phyloP scores from a whole-genome alignment of 2,329 filamentous ascomycete genomes.

The Xylaria sp. region DNA sequence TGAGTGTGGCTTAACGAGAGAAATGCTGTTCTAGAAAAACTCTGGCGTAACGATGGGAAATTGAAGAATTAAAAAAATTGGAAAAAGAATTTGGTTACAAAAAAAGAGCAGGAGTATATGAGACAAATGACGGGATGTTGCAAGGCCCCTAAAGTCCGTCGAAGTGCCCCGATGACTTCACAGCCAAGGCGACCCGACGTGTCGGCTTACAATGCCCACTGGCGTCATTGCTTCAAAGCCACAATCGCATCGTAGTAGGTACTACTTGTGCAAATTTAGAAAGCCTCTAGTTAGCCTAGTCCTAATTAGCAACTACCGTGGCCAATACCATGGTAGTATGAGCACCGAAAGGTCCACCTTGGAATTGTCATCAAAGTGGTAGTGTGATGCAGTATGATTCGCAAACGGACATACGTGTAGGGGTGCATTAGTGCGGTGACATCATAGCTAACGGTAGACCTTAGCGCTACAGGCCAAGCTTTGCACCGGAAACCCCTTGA shows the following conservation, averaged over 20 bases:
- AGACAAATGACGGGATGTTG: constrained; percentile 24
- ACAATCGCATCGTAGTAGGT: constrained; percentile 5
- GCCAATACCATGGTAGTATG: background rate
- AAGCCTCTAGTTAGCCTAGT: background rate
- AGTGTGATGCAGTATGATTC: constrained; percentile 6
- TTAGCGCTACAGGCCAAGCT: background rate
- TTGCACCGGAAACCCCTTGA: background rate
- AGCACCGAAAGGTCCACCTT: background rate
- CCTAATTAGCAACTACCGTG: background rate
- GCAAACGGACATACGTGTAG: background rate
- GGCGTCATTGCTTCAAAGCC: constrained; percentile 32
- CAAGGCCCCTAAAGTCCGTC: constrained; percentile 20
- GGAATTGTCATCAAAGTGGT: background rate
- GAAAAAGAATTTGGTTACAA: constrained; percentile 1
- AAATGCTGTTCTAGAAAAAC: background rate
- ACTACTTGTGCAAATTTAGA: background rate
- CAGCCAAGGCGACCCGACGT: constrained; percentile 23
- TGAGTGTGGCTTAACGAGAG: background rate
- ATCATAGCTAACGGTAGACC: background rate
- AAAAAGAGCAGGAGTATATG: background rate
- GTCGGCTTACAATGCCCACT: constrained; percentile 12
- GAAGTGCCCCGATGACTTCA: constrained; percentile 29
- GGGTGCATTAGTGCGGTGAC: constrained; percentile 1
- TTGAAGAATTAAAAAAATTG: background rate
- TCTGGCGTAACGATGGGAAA: background rate